A percentile compares a stretch with the other conserved stretches of the same genome.
Conservation (phyloP, 1,284 basidiomycete species). For the Bjerkandera adusta region DNA sequence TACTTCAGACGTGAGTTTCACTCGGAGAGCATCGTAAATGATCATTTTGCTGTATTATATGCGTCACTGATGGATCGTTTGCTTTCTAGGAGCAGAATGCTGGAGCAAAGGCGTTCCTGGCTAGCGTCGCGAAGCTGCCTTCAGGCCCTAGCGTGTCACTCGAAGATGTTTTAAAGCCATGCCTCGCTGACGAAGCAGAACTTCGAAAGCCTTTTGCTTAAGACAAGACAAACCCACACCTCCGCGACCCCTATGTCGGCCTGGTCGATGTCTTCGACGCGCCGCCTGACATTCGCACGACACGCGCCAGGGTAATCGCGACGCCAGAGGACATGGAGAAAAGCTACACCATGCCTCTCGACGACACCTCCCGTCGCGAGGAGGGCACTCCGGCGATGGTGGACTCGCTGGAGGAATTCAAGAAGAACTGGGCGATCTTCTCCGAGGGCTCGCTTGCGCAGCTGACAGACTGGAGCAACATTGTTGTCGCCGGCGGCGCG, state of each 20-base stretch:
- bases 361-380: conserved; percentile 25
- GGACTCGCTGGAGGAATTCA: conserved; percentile 47
- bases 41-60: too few species aligned
- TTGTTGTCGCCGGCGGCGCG: conserved; percentile 55
- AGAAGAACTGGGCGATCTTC: conserved; percentile 56
- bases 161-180: conserved; percentile 43
- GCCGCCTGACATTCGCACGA: conserved; percentile 41
- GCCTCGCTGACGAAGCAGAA: conserved; percentile 49
- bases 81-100: conserved; percentile 24
- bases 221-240: conserved; percentile 40
- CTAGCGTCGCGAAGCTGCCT: conserved; percentile 35
- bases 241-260: too few species aligned
- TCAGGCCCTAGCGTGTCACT: conserved; percentile 34
- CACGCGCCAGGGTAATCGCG: conserved; percentile 30
- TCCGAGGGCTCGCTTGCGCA: conserved; percentile 54
- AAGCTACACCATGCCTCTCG: conserved; percentile 29
- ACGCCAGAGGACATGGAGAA: conserved; percentile 24
- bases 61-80: too few species aligned
- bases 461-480: conserved; percentile 53
- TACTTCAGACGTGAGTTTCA: too few species aligned
- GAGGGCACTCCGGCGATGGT: conserved; percentile 42
- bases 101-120: conserved; percentile 41
- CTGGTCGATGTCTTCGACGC: conserved; percentile 54
- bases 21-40: too few species aligned
- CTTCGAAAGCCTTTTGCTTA: conserved; percentile 52